A percentile compares a stretch with the other conserved stretches of the same genome.
Conservation (phyloP, 768 basidiomycete species). For the Imleria badia region DNA sequence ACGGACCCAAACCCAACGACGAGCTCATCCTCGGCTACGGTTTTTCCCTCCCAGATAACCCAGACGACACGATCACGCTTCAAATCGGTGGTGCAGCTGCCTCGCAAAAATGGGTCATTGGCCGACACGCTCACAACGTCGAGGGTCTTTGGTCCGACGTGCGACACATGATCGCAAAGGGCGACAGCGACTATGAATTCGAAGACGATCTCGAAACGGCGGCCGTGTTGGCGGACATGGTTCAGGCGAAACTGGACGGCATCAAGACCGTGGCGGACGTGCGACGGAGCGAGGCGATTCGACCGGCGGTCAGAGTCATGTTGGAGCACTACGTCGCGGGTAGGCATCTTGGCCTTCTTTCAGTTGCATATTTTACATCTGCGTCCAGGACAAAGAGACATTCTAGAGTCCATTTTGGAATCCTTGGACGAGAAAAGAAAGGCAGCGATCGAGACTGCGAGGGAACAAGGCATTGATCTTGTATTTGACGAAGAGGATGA, state of each 20-base stretch:
- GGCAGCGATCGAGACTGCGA: slow-evolving; percentile 47
- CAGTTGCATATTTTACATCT: neutral
- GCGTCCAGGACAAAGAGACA: slow-evolving; percentile 55
- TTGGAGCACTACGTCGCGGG: slow-evolving; percentile 67
- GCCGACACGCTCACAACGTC: slow-evolving; percentile 52
- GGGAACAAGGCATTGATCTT: slow-evolving; percentile 52
- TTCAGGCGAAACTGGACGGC: slow-evolving; percentile 46
- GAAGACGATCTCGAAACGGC: slow-evolving; percentile 72
- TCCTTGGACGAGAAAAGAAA: slow-evolving; percentile 50
- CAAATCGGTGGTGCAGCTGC: slow-evolving; percentile 57
- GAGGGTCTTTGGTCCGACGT: slow-evolving; percentile 65
- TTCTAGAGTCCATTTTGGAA: slow-evolving; percentile 51
- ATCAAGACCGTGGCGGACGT: slow-evolving; percentile 41
- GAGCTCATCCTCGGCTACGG: slow-evolving; percentile 92
- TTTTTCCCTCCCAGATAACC: slow-evolving; percentile 76
- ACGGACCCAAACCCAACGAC: slow-evolving; percentile 87
- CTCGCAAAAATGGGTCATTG: slow-evolving; percentile 57
- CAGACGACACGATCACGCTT: slow-evolving; percentile 83
- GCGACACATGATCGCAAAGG: slow-evolving; percentile 27
- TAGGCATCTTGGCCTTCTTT: slow-evolving; percentile 21
- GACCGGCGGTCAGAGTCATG: slow-evolving; percentile 65
- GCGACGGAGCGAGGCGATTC: slow-evolving; percentile 27
- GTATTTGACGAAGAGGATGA: slow-evolving; percentile 41
- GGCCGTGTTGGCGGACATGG: slow-evolving; percentile 66
- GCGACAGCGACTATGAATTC: slow-evolving; percentile 34